A percentile compares a stretch with the other conserved stretches of the same genome.
Conservation (phyloP, 2,329 filamentous ascomycete species). For the Penicillium sp. region DNA sequence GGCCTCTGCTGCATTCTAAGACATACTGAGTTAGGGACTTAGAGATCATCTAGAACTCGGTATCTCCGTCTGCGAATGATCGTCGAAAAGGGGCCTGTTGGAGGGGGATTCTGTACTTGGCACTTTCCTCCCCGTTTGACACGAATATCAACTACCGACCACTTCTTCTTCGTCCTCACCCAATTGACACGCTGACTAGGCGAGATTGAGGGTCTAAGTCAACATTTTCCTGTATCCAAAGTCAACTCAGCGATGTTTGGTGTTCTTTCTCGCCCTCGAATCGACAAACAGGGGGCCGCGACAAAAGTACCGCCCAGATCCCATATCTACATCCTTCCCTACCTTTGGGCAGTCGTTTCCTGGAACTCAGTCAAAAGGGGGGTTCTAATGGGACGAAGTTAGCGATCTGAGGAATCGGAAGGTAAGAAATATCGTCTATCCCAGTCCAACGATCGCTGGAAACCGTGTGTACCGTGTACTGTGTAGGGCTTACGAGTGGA, state of each 20-base stretch:
- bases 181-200: too few relatives aligned
- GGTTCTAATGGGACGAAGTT: background rate
- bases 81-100: too few relatives aligned
- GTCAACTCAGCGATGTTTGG: too few relatives aligned
- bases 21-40: background rate
- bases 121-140: too few relatives aligned
- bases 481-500: background rate
- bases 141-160: too few relatives aligned
- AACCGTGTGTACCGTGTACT: slow-evolving; percentile 4
- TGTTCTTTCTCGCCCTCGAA: too few relatives aligned
- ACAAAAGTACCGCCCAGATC: background rate
- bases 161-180: too few relatives aligned
- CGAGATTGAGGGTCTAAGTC: too few relatives aligned
- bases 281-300: too few relatives aligned
- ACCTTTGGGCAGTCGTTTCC: background rate
- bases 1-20: background rate
- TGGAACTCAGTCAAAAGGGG: background rate
- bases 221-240: too few relatives aligned
- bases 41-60: background rate
- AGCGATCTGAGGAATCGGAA: slow-evolving; percentile 8
- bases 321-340: slow-evolving; percentile 3
- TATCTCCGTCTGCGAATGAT: background rate
- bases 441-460: slow-evolving; percentile 1
- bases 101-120: too few relatives aligned
- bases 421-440: background rate